Evolutionary conservation across 2,329 filamentous ascomycete genomes (phyloP).

Genomic region (Epichloe aotearoae): DNA sequence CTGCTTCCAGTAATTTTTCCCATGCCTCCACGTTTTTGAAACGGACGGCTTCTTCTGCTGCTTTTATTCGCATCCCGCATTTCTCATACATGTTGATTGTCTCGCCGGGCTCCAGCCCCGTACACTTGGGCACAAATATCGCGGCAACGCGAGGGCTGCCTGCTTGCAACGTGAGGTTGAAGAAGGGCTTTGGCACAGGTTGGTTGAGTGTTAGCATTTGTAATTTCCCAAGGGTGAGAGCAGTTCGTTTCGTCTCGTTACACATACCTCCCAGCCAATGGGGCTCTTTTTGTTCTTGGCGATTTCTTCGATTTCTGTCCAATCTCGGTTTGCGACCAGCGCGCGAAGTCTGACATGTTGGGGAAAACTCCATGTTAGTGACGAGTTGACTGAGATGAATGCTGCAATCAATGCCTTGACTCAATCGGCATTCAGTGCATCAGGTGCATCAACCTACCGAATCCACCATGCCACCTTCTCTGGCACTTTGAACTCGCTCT

Average conservation of each 20-base stretch:
- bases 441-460: conserved; percentile 30
- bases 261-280: conserved; percentile 84
- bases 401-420: background rate
- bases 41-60: conserved; percentile 81
- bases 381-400: background rate
- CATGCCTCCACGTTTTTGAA: conserved; percentile 67
- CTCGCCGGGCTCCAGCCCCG: conserved; percentile 51
- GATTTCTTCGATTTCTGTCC: conserved; percentile 83
- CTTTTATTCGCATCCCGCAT: conserved; percentile 78
- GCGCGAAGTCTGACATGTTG: conserved; percentile 52
- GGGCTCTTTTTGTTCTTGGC: conserved; percentile 69
- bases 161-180: conserved; percentile 74
- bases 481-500: conserved; percentile 82
- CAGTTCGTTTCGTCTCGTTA: background rate
- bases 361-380: background rate
- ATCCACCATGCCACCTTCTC: conserved; percentile 88
- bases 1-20: conserved; percentile 59
- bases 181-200: conserved; percentile 54
- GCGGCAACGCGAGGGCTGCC: conserved; percentile 81
- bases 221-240: background rate
- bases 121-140: conserved; percentile 79
- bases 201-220: background rate
- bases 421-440: background rate
- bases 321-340: conserved; percentile 79
- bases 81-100: conserved; percentile 90